Percentiles rank a stretch among this genome's conserved stretches.
phyloP scores from a whole-genome alignment of 2,329 filamentous ascomycete genomes.

The Nannizziopsis barbatae region DNA sequence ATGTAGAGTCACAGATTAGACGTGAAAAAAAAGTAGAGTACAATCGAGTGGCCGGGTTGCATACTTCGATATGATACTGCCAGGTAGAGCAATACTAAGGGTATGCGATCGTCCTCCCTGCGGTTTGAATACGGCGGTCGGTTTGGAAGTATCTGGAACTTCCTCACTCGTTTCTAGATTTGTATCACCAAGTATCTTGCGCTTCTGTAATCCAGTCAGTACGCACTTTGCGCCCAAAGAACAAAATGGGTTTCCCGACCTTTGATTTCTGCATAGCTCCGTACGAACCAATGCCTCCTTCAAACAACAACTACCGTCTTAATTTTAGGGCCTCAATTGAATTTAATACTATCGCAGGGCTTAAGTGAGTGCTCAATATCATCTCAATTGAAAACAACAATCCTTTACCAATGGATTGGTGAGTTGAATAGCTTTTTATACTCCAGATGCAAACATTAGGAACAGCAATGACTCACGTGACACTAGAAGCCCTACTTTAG shows the following conservation, averaged over 20 bases:
- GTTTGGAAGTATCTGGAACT: slow-evolving; percentile 50
- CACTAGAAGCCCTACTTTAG: neutral
- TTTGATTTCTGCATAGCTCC: slow-evolving; percentile 7
- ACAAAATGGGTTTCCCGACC: neutral
- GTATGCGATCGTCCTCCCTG: slow-evolving; percentile 57
- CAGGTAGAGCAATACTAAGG: slow-evolving; percentile 64
- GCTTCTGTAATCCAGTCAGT: slow-evolving; percentile 15
- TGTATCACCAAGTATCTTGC: slow-evolving; percentile 17
- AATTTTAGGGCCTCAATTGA: too few species aligned
- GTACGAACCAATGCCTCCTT: neutral
- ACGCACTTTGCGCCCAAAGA: too few species aligned
- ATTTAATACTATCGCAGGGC: too few species aligned
- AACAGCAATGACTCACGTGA: neutral
- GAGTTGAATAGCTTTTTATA: too few species aligned
- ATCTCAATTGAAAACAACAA: too few species aligned
- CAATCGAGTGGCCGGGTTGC: slow-evolving; percentile 16
- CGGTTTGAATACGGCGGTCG: slow-evolving; percentile 57
- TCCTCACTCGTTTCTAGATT: slow-evolving; percentile 10
- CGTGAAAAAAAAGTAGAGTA: neutral
- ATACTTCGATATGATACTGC: slow-evolving; percentile 65
- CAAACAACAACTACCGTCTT: too few species aligned
- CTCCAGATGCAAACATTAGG: too few species aligned
- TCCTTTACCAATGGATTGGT: too few species aligned
- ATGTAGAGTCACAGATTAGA: neutral
- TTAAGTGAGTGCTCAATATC: too few species aligned